Conservation (phyloP, 2,329 filamentous ascomycete species). For the Fusarium lyarnte region DNA sequence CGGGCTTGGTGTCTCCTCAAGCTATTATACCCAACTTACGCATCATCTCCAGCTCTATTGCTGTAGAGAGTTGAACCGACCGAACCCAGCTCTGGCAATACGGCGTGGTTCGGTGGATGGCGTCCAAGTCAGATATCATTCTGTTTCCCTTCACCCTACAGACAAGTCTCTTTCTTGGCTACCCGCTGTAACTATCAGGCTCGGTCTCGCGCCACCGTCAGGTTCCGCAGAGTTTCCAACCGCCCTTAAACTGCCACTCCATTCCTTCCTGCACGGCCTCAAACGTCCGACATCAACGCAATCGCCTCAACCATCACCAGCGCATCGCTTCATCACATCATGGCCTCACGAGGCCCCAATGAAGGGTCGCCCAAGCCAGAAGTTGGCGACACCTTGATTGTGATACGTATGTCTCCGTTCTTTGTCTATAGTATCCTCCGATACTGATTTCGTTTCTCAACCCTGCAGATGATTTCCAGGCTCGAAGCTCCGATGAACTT, state of each 20-base stretch:
- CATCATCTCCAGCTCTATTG: constrained; percentile 41
- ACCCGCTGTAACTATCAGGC: constrained; percentile 12
- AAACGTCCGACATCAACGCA: constrained; percentile 29
- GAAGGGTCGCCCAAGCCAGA: constrained; percentile 61
- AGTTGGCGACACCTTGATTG: constrained; percentile 73
- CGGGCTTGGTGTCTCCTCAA: constrained; percentile 33
- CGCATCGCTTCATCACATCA: constrained; percentile 43
- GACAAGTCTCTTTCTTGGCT: constrained; percentile 13
- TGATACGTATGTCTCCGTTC: constrained; percentile 71
- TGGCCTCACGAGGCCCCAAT: constrained; percentile 55
- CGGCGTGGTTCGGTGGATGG: constrained; percentile 39
- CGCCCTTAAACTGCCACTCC: constrained; percentile 35
- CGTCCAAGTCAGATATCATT: constrained; percentile 20
- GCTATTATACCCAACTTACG: constrained; percentile 39
- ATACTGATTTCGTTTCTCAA: constrained; percentile 21
- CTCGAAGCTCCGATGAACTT: constrained; percentile 92
- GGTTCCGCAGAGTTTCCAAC: constrained; percentile 35
- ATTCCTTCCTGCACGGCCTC: constrained; percentile 34
- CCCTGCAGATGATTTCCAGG: constrained; percentile 83
- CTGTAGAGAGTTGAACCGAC: constrained; percentile 25
- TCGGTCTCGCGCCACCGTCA: constrained; percentile 33
- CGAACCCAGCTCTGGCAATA: constrained; percentile 34
- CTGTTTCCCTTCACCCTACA: constrained; percentile 14
- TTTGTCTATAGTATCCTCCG: constrained; percentile 9
- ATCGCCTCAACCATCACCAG: constrained; percentile 25